Conservation (phyloP, 2,329 filamentous ascomycete genomes). For the Pseudofabraea citricarpa region DNA sequence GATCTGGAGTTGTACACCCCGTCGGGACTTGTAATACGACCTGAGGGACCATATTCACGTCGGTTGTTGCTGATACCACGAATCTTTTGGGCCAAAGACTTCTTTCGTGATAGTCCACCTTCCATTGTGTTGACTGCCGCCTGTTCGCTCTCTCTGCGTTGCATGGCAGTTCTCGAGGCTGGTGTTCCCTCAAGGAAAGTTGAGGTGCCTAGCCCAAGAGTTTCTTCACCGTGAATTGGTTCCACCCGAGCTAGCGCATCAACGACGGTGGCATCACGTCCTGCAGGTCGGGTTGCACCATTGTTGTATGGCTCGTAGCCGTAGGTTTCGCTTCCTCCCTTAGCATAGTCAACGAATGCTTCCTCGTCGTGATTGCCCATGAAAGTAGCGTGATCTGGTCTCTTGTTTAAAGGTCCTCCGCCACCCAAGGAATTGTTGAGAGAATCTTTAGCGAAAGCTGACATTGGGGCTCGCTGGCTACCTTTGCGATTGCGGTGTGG, state of each 20-base stretch:
- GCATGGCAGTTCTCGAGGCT: constrained; percentile 73
- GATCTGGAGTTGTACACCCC: constrained; percentile 33
- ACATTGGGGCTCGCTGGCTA: constrained; percentile 83
- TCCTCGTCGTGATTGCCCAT: constrained; percentile 78
- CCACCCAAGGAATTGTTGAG: constrained; percentile 90
- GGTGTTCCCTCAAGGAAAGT: constrained; percentile 95
- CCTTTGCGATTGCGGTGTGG: constrained; percentile 87
- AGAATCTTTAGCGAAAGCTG: constrained; percentile 89
- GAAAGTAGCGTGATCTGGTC: constrained; percentile 82
- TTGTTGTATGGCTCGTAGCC: constrained; percentile 35
- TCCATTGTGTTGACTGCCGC: constrained; percentile 46
- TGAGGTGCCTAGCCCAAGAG: constrained; percentile 81
- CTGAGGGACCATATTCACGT: constrained; percentile 53
- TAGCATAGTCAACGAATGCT: constrained; percentile 75
- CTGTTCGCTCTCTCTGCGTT: constrained; percentile 67
- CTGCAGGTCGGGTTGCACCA: constrained; percentile 29
- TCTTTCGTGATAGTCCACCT: constrained; percentile 76
- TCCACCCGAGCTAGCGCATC: constrained; percentile 65
- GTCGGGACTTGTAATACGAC: constrained; percentile 55
- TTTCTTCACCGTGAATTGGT: constrained; percentile 78
- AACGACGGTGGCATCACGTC: constrained; percentile 43
- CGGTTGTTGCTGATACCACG: constrained; percentile 74
- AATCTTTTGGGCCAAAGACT: constrained; percentile 89
- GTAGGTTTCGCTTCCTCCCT: constrained; percentile 30
- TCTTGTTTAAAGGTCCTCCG: constrained; percentile 74